These are phyloP conservation scores for Globisporangium nunn DNA, from an alignment of 352 stramenopile genomes.

Conservation along the genomic window DNA sequence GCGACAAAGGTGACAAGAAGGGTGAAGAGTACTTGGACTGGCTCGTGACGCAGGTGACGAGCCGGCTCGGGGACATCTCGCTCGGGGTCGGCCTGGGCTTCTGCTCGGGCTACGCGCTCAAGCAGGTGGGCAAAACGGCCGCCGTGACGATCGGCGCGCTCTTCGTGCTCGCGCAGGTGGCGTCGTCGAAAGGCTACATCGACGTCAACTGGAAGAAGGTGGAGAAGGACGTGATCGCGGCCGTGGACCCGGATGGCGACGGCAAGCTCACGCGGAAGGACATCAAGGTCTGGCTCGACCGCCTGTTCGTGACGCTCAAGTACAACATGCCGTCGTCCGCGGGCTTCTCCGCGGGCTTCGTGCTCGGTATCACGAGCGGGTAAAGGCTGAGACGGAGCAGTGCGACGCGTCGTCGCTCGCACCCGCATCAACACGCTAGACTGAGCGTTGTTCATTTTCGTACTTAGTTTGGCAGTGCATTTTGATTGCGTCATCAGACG, in stretches of 20 bases:
- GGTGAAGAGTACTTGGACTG: slow-evolving; percentile 43
- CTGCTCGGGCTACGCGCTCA: slow-evolving; percentile 80
- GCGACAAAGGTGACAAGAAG: slow-evolving; percentile 25
- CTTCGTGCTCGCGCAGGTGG: slow-evolving; percentile 69
- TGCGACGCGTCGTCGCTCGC: not conserved
- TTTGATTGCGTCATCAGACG: slow-evolving; percentile 21
- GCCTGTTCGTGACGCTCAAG: slow-evolving; percentile 64
- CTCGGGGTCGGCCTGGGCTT: slow-evolving; percentile 67
- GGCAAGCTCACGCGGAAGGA: slow-evolving; percentile 83
- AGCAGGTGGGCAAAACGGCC: slow-evolving; percentile 75
- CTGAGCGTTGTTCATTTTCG: too few relatives aligned
- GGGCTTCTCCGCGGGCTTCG: slow-evolving; percentile 70
- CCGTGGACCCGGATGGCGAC: slow-evolving; percentile 79
- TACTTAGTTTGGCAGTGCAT: too few relatives aligned
- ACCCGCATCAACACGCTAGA: not conserved
- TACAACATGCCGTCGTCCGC: slow-evolving; percentile 79
- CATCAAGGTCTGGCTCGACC: slow-evolving; percentile 68
- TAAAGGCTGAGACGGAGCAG: not conserved
- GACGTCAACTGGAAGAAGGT: slow-evolving; percentile 88
- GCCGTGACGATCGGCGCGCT: slow-evolving; percentile 65
- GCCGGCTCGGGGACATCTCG: slow-evolving; percentile 60
- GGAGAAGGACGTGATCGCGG: slow-evolving; percentile 75
- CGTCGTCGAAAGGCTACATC: slow-evolving; percentile 83
- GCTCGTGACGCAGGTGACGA: slow-evolving; percentile 57
- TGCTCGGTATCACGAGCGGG: slow-evolving; percentile 39